Evolutionary conservation across 2,329 filamentous ascomycete genomes (phyloP).

Genomic region (Calonectria naviculata): DNA sequence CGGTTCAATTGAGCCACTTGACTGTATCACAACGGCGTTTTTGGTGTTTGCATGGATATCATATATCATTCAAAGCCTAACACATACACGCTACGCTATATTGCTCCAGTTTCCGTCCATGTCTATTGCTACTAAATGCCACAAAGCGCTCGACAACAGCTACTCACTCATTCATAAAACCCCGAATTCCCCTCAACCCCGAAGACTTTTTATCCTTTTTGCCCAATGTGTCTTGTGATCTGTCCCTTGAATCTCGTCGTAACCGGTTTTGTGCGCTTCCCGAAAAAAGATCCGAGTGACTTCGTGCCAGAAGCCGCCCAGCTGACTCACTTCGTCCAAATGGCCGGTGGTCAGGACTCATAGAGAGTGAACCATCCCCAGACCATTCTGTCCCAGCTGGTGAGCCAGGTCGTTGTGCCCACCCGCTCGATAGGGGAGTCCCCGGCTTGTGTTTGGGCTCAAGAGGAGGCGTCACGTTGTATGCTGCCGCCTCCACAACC

Average conservation of each 20-base stretch:
- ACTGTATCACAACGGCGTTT: too few species aligned
- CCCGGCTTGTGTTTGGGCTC: conserved; percentile 47
- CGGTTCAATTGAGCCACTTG: too few species aligned
- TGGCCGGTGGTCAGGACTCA: conserved; percentile 54
- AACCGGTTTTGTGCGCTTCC: conserved; percentile 61
- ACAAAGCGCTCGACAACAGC: background rate
- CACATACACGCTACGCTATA: background rate
- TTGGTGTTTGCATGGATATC: background rate
- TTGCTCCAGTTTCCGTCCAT: background rate
- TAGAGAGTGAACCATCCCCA: conserved; percentile 39
- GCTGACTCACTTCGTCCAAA: conserved; percentile 57
- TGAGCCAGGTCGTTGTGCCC: conserved; percentile 50
- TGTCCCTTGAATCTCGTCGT: conserved; percentile 62
- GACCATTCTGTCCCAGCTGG: conserved; percentile 48
- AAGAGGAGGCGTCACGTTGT: conserved; percentile 56
- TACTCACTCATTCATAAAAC: conserved; percentile 47
- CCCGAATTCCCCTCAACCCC: conserved; percentile 54
- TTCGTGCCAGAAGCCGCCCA: conserved; percentile 29
- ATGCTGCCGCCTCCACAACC: conserved; percentile 52
- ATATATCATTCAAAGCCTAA: background rate
- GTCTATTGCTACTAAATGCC: background rate
- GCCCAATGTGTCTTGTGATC: conserved; percentile 49
- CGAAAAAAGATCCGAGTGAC: conserved; percentile 40
- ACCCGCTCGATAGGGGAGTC: conserved; percentile 41
- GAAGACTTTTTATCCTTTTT: conserved; percentile 52